Percentiles rank a stretch among this genome's conserved stretches.
Evolutionary conservation across 805 yeast genomes (phyloP).

Genomic region (Ogataea trehaloabstinens): DNA sequence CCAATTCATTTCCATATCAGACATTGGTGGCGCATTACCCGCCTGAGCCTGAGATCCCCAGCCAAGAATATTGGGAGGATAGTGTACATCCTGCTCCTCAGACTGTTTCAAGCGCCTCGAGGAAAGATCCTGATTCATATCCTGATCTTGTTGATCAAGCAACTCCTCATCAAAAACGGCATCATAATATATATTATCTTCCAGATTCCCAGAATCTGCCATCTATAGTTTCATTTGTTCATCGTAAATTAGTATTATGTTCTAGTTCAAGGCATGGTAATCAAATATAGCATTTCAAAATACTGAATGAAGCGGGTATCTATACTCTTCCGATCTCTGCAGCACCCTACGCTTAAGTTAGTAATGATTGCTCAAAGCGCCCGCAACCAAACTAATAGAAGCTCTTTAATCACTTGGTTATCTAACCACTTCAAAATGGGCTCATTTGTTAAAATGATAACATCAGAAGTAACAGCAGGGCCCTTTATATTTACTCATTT

Average conservation of each 20-base stretch:
- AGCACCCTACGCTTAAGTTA: not conserved
- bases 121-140: constrained; percentile 6
- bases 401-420: too few species aligned
- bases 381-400: too few species aligned
- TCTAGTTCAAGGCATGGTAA: not conserved
- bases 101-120: constrained; percentile 3
- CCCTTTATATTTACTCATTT: too few species aligned
- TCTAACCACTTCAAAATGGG: too few species aligned
- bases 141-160: constrained; percentile 7
- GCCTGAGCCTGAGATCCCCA: constrained; percentile 5
- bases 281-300: not conserved
- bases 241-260: constrained; percentile 8
- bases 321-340: constrained; percentile 6
- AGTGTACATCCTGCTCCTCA: constrained; percentile 4
- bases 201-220: constrained; percentile 9
- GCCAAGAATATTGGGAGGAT: constrained; percentile 15
- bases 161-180: constrained; percentile 12
- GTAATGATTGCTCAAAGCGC: too few species aligned
- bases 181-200: constrained; percentile 13
- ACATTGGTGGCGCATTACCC: constrained; percentile 5
- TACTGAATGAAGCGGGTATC: constrained; percentile 3
- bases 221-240: constrained; percentile 5
- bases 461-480: too few species aligned
- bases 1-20: constrained; percentile 16
- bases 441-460: too few species aligned